Evolutionary conservation across 805 yeast species (phyloP).

Genomic region (Wickerhamomyces bovis): DNA sequence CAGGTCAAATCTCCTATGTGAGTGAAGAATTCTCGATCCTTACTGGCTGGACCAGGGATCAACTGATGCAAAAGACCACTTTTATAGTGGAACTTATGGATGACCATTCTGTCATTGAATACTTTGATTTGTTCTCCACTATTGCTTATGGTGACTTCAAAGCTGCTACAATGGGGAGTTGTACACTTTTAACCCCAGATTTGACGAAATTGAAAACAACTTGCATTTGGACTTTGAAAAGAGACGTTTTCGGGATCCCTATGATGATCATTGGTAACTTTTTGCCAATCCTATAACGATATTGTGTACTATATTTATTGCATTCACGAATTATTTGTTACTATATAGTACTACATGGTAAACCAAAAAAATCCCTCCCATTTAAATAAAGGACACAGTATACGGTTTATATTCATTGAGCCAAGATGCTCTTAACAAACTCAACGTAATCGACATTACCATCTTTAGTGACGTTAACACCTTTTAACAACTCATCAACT

Average conservation of each 20-base stretch:
- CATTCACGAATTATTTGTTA: background rate
- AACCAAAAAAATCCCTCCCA: background rate
- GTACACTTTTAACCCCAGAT: constrained; percentile 64
- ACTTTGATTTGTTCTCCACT: constrained; percentile 76
- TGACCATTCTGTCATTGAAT: constrained; percentile 79
- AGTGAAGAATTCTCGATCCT: constrained; percentile 89
- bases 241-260: constrained; percentile 95
- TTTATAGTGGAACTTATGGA: constrained; percentile 81
- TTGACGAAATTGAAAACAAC: constrained; percentile 59
- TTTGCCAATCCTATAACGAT: constrained; percentile 55
- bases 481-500: constrained; percentile 93
- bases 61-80: constrained; percentile 57
- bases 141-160: constrained; percentile 88
- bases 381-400: too few species aligned
- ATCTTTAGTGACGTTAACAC: constrained; percentile 88
- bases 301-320: background rate
- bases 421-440: constrained; percentile 88
- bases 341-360: too few species aligned
- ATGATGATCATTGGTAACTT: constrained; percentile 96
- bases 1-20: constrained; percentile 92
- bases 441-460: constrained; percentile 94
- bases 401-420: constrained; percentile 48
- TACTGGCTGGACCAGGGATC: constrained; percentile 83
- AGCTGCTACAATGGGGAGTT: constrained; percentile 84
- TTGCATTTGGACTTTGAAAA: constrained; percentile 86